These are phyloP conservation scores for Rutstroemia sp. DNA, from an alignment of 2,329 filamentous ascomycete species.

Conservation along the genomic window DNA sequence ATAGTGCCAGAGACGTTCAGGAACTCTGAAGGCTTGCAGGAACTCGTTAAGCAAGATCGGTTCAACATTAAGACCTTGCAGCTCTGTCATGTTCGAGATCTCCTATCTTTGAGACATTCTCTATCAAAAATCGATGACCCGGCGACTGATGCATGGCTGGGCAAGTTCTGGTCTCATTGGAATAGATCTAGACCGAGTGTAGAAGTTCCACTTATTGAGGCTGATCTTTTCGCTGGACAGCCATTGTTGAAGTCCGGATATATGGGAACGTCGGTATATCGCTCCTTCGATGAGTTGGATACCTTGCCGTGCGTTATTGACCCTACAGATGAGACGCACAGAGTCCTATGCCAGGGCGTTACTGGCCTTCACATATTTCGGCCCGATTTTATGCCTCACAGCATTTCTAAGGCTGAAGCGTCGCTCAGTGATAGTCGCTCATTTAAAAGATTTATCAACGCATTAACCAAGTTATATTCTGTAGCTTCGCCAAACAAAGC, in stretches of 20 bases:
- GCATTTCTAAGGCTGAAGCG: neutral
- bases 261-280: conserved; percentile 4
- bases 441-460: conserved; percentile 15
- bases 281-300: conserved; percentile 4
- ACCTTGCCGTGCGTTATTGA: conserved; percentile 16
- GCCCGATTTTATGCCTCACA: conserved; percentile 13
- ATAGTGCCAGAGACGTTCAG: conserved; percentile 8
- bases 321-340: conserved; percentile 1
- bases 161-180: conserved; percentile 20
- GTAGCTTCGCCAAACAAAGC: conserved; percentile 1
- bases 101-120: conserved; percentile 11
- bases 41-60: conserved; percentile 1
- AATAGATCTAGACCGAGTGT: conserved; percentile 2
- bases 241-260: conserved; percentile 8
- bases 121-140: neutral
- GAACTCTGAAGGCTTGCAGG: neutral
- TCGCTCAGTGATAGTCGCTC: conserved; percentile 5
- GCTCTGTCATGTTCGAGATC: conserved; percentile 12
- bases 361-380: conserved; percentile 15
- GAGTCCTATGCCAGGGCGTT: conserved; percentile 12
- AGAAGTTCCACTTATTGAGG: neutral
- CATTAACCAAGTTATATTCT: conserved; percentile 8
- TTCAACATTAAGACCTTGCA: conserved; percentile 22
- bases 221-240: neutral
- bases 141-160: conserved; percentile 17